phyloP scores from a whole-genome alignment of 192 early-diverging fungal genomes.

The Martensiomyces pterosporus region DNA sequence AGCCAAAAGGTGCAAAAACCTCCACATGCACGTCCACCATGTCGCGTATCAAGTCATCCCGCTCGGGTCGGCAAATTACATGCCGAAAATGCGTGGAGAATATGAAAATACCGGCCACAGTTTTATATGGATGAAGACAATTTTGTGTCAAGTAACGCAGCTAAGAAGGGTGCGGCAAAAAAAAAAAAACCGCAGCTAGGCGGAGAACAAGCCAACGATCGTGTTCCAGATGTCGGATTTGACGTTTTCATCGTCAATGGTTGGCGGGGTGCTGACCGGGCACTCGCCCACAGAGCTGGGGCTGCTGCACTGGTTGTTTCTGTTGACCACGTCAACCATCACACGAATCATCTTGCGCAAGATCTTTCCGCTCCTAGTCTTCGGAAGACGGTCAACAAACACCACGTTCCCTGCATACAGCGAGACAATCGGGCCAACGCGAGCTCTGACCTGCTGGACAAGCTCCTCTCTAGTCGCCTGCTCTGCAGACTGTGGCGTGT shows the following conservation, averaged over 20 bases:
- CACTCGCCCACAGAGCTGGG: conserved; percentile 15
- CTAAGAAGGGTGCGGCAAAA: background rate
- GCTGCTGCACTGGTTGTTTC: too few species aligned
- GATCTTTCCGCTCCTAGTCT: conserved; percentile 84
- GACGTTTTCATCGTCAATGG: conserved; percentile 73
- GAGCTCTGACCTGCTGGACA: conserved; percentile 55
- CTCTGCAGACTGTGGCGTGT: background rate
- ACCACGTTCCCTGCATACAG: conserved; percentile 63
- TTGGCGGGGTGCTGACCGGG: conserved; percentile 60
- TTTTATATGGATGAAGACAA: background rate
- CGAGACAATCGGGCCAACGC: conserved; percentile 80
- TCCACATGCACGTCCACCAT: too few species aligned
- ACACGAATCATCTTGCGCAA: conserved; percentile 70
- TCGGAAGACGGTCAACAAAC: conserved; percentile 69
- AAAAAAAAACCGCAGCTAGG: too few species aligned
- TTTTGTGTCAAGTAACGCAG: background rate
- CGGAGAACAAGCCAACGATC: conserved; percentile 6
- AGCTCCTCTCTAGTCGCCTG: conserved; percentile 50
- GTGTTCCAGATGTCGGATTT: conserved; percentile 48
- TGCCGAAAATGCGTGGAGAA: too few species aligned
- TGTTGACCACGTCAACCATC: conserved; percentile 64
- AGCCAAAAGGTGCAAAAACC: too few species aligned
- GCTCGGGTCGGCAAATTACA: too few species aligned
- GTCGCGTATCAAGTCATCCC: too few species aligned
- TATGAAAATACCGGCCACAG: too few species aligned